phyloP scores from a whole-genome alignment of 164 flowering plant species.

The Litsea cubeba region DNA sequence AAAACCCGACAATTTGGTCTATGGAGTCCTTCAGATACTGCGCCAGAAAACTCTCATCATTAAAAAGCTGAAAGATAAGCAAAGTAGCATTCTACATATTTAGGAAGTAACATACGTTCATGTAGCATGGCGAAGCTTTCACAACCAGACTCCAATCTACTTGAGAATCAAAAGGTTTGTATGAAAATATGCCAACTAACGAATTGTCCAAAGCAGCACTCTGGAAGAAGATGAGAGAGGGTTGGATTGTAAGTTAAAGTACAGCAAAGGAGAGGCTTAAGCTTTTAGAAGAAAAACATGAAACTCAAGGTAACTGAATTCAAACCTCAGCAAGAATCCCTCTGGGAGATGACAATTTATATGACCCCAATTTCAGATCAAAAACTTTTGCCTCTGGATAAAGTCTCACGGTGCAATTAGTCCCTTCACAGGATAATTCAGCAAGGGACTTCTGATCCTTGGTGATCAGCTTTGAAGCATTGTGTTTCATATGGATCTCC shows the following conservation, averaged over 20 bases:
- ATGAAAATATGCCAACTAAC: conserved; percentile 69
- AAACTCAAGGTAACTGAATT: not conserved
- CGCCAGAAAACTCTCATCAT: conserved; percentile 14
- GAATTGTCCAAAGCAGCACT: conserved; percentile 78
- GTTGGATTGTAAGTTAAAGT: not conserved
- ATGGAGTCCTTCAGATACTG: conserved; percentile 92
- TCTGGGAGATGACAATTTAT: conserved; percentile 75
- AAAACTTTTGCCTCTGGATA: conserved; percentile 79
- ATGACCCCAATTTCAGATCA: conserved; percentile 81
- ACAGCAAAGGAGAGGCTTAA: not conserved
- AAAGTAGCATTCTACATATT: not conserved
- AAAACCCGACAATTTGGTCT: conserved; percentile 67
- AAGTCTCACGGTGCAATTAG: conserved; percentile 66
- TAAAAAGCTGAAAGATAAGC: conserved; percentile 11
- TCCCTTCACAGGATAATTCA: conserved; percentile 84
- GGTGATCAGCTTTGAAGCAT: conserved; percentile 81
- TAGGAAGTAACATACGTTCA: conserved; percentile 59
- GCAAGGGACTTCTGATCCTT: conserved; percentile 56
- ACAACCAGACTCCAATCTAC: conserved; percentile 94
- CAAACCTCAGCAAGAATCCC: conserved; percentile 91
- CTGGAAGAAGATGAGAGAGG: conserved; percentile 37
- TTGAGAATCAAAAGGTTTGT: conserved; percentile 82
- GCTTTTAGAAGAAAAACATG: not conserved
- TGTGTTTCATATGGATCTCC: conserved; percentile 81
- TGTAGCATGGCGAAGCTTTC: conserved; percentile 96